Evolutionary conservation across 164 flowering plant species (phyloP).

Genomic region (Brasenia schreberi): DNA sequence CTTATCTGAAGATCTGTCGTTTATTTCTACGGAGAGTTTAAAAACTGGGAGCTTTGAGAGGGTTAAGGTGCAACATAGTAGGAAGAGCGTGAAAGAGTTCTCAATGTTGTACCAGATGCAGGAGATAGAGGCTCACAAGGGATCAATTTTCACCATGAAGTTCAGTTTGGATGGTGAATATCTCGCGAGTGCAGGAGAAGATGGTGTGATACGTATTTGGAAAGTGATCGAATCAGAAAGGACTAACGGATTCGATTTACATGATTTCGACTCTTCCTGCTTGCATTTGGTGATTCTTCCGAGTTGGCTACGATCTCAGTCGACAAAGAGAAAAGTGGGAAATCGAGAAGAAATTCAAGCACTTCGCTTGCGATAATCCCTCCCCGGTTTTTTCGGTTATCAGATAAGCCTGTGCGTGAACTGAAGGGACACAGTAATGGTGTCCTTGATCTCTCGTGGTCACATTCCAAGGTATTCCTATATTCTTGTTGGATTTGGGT

Average conservation of each 20-base stretch:
- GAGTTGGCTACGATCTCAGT: slow-evolving; percentile 24
- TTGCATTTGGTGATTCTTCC: slow-evolving; percentile 33
- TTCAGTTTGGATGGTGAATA: slow-evolving; percentile 64
- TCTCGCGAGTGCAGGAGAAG: slow-evolving; percentile 79
- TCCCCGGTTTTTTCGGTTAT: slow-evolving; percentile 35
- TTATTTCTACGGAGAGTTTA: not conserved
- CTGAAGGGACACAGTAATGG: slow-evolving; percentile 64
- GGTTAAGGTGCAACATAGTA: slow-evolving; percentile 26
- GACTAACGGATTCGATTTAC: slow-evolving; percentile 18
- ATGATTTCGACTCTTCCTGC: slow-evolving; percentile 35
- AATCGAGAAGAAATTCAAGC: slow-evolving; percentile 27
- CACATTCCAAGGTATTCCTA: slow-evolving; percentile 39
- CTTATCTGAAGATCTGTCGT: slow-evolving; percentile 1
- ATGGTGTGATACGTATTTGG: slow-evolving; percentile 70
- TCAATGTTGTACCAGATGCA: slow-evolving; percentile 50
- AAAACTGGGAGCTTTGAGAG: slow-evolving; percentile 10
- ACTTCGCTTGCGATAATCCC: slow-evolving; percentile 55
- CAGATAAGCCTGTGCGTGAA: slow-evolving; percentile 62
- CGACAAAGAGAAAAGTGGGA: slow-evolving; percentile 25
- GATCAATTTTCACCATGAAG: slow-evolving; percentile 64
- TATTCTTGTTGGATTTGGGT: not conserved
- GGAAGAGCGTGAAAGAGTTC: slow-evolving; percentile 50
- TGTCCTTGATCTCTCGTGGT: slow-evolving; percentile 78
- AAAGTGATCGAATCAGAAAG: slow-evolving; percentile 47
- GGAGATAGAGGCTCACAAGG: slow-evolving; percentile 59